phyloP scores from a whole-genome alignment of 208 protist species.

The Zelonia costaricensis region DNA sequence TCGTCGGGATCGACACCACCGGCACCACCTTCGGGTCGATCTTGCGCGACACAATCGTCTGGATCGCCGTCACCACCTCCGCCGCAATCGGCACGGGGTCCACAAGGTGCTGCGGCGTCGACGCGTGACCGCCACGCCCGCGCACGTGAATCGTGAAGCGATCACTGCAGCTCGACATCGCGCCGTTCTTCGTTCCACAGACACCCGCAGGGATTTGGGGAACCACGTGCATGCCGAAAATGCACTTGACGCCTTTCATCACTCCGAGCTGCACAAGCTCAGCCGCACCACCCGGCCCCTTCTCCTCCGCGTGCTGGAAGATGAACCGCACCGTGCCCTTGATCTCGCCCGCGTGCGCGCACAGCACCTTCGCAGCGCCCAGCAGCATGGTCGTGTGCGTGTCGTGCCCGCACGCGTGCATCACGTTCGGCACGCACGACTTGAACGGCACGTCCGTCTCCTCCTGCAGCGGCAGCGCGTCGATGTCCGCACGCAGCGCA shows the following conservation, averaged over 20 bases:
- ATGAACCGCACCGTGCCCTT: slow-evolving; percentile 75
- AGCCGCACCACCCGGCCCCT: slow-evolving; percentile 58
- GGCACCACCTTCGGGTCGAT: too few species aligned
- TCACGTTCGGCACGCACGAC: slow-evolving; percentile 56
- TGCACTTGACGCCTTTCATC: slow-evolving; percentile 62
- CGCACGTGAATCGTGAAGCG: slow-evolving; percentile 74
- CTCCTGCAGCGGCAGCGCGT: slow-evolving; percentile 65
- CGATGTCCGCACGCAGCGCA: slow-evolving; percentile 58
- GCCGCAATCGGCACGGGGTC: slow-evolving; percentile 69
- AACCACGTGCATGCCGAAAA: slow-evolving; percentile 61
- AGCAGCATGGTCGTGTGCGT: slow-evolving; percentile 73
- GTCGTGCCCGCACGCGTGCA: slow-evolving; percentile 80
- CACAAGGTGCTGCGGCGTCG: slow-evolving; percentile 62
- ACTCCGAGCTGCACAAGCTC: slow-evolving; percentile 52
- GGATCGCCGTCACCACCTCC: slow-evolving; percentile 53
- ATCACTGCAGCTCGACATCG: slow-evolving; percentile 70
- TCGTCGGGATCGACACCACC: slow-evolving; percentile 55
- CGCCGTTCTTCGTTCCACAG: slow-evolving; percentile 40
- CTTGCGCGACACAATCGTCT: slow-evolving; percentile 70
- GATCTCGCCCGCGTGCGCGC: slow-evolving; percentile 44
- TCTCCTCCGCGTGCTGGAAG: slow-evolving; percentile 84
- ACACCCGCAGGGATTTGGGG: slow-evolving; percentile 20
- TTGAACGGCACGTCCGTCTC: slow-evolving; percentile 54
- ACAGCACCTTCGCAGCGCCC: slow-evolving; percentile 62
- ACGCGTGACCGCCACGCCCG: slow-evolving; percentile 67